These are phyloP conservation scores for Chaetomium cochliodes DNA, from an alignment of 495 filamentous ascomycete genomes.

Conservation along the genomic window DNA sequence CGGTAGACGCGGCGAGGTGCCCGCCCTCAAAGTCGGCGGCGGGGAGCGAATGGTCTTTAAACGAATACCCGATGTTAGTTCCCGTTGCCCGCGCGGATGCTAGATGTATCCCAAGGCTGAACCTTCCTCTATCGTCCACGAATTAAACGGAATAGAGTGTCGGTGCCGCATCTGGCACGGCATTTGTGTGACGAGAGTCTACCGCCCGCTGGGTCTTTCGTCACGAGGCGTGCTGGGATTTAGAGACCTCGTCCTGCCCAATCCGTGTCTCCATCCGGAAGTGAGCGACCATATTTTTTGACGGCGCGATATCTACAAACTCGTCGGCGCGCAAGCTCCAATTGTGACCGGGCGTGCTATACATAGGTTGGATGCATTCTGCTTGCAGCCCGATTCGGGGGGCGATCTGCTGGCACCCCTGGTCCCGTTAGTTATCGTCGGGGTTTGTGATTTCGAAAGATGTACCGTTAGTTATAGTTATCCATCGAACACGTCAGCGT, in stretches of 20 bases:
- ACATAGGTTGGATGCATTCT: no score
- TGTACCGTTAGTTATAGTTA: not conserved
- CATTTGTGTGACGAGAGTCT: not conserved
- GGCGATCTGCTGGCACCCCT: not conserved
- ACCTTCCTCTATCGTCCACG: not conserved
- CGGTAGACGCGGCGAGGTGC: slow-evolving; percentile 14
- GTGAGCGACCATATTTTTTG: not conserved
- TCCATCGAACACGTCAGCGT: slow-evolving; percentile 7
- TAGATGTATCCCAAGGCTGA: not conserved
- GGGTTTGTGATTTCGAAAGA: not conserved
- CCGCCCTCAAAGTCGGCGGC: not conserved
- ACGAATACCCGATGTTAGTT: slow-evolving; percentile 5
- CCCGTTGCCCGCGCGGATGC: not conserved
- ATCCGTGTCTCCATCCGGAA: not conserved
- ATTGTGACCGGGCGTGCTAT: no score
- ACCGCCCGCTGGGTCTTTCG: not conserved
- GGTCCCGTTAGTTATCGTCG: not conserved
- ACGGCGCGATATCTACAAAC: not conserved
- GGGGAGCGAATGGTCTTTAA: not conserved
- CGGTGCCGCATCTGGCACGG: not conserved
- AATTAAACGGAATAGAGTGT: not conserved
- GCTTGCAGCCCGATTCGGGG: no score
- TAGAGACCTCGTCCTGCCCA: not conserved
- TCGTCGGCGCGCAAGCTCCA: no score
- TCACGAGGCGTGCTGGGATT: not conserved